These are phyloP conservation scores for Aspergillus neoniger DNA, from an alignment of 2,329 filamentous ascomycete species.

Conservation along the genomic window DNA sequence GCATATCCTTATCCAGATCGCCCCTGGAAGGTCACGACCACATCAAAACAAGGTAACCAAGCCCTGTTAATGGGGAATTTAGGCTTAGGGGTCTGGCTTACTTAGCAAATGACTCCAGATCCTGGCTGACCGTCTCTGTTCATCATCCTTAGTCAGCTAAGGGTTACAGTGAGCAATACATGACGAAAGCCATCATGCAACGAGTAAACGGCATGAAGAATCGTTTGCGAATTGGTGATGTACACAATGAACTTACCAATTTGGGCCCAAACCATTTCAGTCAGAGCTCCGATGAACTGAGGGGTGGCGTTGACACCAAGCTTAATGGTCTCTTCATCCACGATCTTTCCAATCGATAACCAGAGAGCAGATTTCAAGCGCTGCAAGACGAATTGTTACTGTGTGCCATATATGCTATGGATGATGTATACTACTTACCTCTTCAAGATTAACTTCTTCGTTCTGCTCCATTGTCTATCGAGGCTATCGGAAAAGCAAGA, in stretches of 20 bases:
- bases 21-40: not conserved
- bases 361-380: slow-evolving; percentile 82
- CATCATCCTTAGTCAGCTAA: slow-evolving; percentile 9
- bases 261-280: slow-evolving; percentile 84
- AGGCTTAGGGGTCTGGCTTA: slow-evolving; percentile 28
- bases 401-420: not conserved
- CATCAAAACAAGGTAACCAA: not conserved
- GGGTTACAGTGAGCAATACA: not conserved
- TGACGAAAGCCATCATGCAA: not conserved
- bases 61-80: not conserved
- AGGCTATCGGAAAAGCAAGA: too few relatives aligned
- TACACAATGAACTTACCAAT: slow-evolving; percentile 60
- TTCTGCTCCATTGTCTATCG: slow-evolving; percentile 25
- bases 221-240: too few relatives aligned
- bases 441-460: slow-evolving; percentile 36
- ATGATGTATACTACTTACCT: slow-evolving; percentile 29
- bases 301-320: slow-evolving; percentile 82
- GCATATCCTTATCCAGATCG: not conserved
- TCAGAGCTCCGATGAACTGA: slow-evolving; percentile 83
- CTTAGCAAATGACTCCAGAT: slow-evolving; percentile 66
- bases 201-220: not conserved
- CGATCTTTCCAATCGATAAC: slow-evolving; percentile 81
- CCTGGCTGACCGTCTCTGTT: slow-evolving; percentile 56
- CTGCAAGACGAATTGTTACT: slow-evolving; percentile 46
- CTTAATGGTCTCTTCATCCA: slow-evolving; percentile 77